A percentile compares a stretch with the other conserved stretches of the same genome.
Conservation (phyloP, 331 rosid genomes). For the Stylosanthes scabra region DNA sequence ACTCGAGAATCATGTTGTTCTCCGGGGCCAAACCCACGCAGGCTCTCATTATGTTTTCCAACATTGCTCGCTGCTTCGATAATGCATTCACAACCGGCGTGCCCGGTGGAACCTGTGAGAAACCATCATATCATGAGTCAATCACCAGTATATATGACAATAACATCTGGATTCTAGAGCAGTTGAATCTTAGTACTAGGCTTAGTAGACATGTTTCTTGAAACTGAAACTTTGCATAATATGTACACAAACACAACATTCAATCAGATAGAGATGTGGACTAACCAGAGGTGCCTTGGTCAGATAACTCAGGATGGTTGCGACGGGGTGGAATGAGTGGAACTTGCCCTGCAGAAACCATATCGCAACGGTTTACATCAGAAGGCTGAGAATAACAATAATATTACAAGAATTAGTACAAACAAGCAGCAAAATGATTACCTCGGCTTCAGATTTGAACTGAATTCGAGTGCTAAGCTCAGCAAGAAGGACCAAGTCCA, state of each 20-base stretch:
- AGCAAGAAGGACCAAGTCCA: conserved; percentile 96
- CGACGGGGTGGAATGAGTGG: conserved; percentile 97
- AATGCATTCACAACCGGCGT: conserved; percentile 99
- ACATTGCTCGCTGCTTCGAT: conserved; percentile 97
- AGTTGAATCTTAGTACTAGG: not conserved
- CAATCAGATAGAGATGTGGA: conserved; percentile 27
- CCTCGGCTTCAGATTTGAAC: conserved; percentile 92
- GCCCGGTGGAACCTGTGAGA: conserved; percentile 90
- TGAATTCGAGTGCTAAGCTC: conserved; percentile 93
- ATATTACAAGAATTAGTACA: not conserved
- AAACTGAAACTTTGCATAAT: conserved; percentile 9
- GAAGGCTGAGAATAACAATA: not conserved
- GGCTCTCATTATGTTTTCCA: conserved; percentile 95
- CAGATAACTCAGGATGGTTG: conserved; percentile 92
- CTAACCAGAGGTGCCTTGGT: conserved; percentile 98
- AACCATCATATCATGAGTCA: conserved; percentile 13
- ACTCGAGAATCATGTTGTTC: conserved; percentile 97
- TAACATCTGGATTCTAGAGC: not conserved
- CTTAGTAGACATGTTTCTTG: not conserved
- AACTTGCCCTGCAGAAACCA: conserved; percentile 73
- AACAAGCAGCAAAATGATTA: conserved; percentile 29
- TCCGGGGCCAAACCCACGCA: conserved; percentile 99
- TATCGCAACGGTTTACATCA: not conserved
- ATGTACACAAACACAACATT: not conserved
- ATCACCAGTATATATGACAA: not conserved